Evolutionary conservation across 148 eudicot species (phyloP).

Genomic region (Limonium bicolor): DNA sequence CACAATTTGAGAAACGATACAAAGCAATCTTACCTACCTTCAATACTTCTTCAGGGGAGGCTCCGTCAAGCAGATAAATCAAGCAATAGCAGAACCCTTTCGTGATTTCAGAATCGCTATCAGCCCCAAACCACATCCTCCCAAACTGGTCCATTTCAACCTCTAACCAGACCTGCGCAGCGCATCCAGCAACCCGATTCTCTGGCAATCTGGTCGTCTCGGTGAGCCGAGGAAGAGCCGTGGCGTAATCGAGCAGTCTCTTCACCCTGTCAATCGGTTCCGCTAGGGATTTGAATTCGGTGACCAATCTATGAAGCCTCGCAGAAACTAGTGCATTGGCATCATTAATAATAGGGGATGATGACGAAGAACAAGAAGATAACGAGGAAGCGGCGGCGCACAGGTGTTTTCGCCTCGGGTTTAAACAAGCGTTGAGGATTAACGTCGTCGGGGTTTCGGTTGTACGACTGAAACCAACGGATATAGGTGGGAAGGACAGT

Average conservation of each 20-base stretch:
- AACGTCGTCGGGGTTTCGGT: too few species aligned
- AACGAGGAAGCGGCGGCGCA: too few species aligned
- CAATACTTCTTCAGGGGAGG: conserved; percentile 38
- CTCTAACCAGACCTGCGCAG: conserved; percentile 77
- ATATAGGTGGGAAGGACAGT: too few species aligned
- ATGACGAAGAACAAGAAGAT: too few species aligned
- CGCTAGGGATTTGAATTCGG: conserved; percentile 42
- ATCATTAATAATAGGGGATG: too few species aligned
- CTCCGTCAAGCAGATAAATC: conserved; percentile 57
- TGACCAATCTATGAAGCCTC: conserved; percentile 27
- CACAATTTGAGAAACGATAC: not conserved
- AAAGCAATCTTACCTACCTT: conserved; percentile 9
- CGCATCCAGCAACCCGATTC: conserved; percentile 61
- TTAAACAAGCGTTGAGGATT: too few species aligned
- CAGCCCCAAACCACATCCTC: conserved; percentile 43
- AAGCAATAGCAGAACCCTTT: conserved; percentile 84
- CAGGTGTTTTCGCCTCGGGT: too few species aligned
- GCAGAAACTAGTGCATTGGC: too few species aligned
- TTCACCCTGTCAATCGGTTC: conserved; percentile 72
- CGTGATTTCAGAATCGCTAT: conserved; percentile 83
- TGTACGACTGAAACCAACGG: too few species aligned
- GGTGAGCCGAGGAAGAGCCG: conserved; percentile 27
- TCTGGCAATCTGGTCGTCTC: conserved; percentile 29
- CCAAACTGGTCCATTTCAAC: conserved; percentile 33
- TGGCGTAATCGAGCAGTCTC: conserved; percentile 43